Conservation (phyloP, 345 rosid species). For the Microcos paniculata region DNA sequence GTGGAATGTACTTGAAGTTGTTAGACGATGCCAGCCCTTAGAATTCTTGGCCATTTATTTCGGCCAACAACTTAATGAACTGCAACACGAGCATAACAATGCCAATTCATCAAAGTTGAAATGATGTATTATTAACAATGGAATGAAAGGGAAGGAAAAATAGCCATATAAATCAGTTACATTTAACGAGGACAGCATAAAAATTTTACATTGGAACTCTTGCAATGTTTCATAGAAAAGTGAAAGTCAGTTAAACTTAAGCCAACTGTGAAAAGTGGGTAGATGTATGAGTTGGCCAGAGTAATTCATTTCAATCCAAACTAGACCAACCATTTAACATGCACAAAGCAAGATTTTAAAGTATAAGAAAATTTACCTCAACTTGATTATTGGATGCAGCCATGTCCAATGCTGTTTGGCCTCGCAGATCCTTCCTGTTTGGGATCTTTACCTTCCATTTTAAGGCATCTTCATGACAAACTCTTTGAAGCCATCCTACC, state of each 20-base stretch:
- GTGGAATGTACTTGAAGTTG: neutral
- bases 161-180: too few relatives aligned
- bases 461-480: neutral
- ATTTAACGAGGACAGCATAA: too few relatives aligned
- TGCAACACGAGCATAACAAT: neutral
- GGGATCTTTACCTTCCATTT: neutral
- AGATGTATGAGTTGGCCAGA: neutral
- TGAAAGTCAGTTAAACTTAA: neutral
- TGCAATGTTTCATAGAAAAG: too few relatives aligned
- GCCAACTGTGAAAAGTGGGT: neutral
- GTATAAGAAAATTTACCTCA: constrained; percentile 10
- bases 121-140: too few relatives aligned
- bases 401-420: constrained; percentile 26
- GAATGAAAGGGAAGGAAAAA: too few relatives aligned
- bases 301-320: neutral
- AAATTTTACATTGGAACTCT: too few relatives aligned
- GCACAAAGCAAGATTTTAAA: too few relatives aligned
- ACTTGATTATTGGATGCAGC: constrained; percentile 19
- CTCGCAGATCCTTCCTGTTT: constrained; percentile 20
- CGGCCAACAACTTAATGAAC: neutral
- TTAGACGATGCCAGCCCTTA: neutral
- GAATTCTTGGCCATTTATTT: neutral
- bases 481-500: neutral
- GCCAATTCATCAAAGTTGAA: too few relatives aligned
- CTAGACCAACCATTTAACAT: neutral